Evolutionary conservation across 169 alveolate genomes (phyloP), one percentile per base, ranked within the genome.

Genomic region (Plasmodium inui): DNA sequence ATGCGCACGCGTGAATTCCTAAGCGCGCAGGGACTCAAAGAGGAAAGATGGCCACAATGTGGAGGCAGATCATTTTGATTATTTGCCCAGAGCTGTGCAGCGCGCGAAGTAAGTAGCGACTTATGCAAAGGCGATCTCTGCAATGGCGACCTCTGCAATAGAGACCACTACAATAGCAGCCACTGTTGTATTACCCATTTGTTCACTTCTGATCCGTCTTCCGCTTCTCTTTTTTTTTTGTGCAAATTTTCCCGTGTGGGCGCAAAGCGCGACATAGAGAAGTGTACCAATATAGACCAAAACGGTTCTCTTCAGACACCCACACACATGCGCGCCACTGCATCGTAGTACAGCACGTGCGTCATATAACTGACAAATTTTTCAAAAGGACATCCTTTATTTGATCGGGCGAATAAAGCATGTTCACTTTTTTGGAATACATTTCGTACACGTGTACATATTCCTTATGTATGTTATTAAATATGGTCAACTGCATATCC

Each of bases 311-410:
- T 26, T 67, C 7, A 10, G 0, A 19, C 39, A 4, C 6, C 76
- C n/a, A 19, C 76, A 19, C 39, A 67, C 32, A 67, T 28, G 37
- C 76, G n/a, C 30, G 9, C 76, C 37, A 67, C 10, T 26, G 34
- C 74, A 61, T 44, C 3, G 74, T 61, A n/a, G 10, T n/a, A 12
- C 0, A 14, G 19, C 32, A 14, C 32, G n/a, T 28, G 37, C 37
- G 3, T 67, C 76, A 67, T 80, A 41, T 19, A 80, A 28, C 50
- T 57, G 22, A 12, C 14, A 8, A 82, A 12, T 71, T 83, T 83
- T 83, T 83, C 50, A 83, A 83, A 41, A 86, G 80, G 44, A 86
- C 50, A 41, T 57, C 84, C 22, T 86, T 86, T 86, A 86, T 86
- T 76, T 86, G 93, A 8, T 74, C 81, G 12, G 93, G 93, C 12